Conservation (phyloP, 139 green algal genomes). For the Micractinium sp. region DNA sequence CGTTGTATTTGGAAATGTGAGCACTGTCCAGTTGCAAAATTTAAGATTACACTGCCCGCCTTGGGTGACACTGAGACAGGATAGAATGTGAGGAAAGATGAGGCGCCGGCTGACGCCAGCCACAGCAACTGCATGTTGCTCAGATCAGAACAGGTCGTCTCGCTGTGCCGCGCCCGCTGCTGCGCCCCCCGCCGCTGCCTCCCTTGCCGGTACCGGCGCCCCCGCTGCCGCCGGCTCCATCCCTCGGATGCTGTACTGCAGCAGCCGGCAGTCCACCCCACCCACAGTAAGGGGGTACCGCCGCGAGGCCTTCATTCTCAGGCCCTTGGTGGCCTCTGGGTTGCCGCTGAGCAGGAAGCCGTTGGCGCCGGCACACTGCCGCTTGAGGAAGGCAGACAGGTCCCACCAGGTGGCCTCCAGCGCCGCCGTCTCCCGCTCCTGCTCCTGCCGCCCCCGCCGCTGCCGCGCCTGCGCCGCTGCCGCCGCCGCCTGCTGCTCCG, state of each 20-base stretch:
- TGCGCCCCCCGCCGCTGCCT: too few relatives aligned
- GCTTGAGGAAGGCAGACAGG: conserved; percentile 71
- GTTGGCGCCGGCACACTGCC: conserved; percentile 27
- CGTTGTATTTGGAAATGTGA: too few relatives aligned
- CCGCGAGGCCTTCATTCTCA: conserved; percentile 65
- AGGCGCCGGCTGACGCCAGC: too few relatives aligned
- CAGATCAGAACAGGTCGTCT: too few relatives aligned
- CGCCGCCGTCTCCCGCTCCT: neutral
- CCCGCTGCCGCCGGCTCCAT: neutral
- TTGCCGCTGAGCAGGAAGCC: conserved; percentile 77
- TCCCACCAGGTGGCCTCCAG: conserved; percentile 61
- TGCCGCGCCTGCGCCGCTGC: neutral
- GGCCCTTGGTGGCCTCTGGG: conserved; percentile 46
- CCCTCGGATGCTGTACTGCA: conserved; percentile 64
- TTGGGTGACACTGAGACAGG: too few relatives aligned
- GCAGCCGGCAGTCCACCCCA: conserved; percentile 70
- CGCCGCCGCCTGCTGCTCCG: neutral
- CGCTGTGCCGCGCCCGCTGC: too few relatives aligned
- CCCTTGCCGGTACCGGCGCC: too few relatives aligned
- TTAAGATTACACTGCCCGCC: too few relatives aligned
- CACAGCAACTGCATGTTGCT: too few relatives aligned
- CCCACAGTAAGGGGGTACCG: conserved; percentile 68
- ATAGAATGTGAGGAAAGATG: too few relatives aligned
- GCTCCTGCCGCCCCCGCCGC: neutral
- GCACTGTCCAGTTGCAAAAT: too few relatives aligned